phyloP scores from a whole-genome alignment of 805 yeast genomes.

The Candida ulmi region DNA sequence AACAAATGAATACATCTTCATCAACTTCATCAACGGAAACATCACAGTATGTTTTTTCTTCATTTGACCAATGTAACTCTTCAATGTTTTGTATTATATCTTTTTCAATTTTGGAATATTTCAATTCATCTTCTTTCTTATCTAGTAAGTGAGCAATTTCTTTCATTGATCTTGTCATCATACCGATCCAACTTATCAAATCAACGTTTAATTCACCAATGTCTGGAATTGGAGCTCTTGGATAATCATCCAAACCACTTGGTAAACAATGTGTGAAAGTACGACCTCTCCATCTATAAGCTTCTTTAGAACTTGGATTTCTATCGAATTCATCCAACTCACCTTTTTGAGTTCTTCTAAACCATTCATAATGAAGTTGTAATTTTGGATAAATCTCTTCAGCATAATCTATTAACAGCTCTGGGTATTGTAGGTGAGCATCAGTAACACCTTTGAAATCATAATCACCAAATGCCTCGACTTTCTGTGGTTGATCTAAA shows the following conservation, averaged over 20 bases:
- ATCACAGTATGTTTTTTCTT: conserved; percentile 72
- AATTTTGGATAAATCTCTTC: conserved; percentile 68
- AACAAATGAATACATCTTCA: conserved; percentile 70
- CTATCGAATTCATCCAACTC: conserved; percentile 67
- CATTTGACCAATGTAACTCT: conserved; percentile 73
- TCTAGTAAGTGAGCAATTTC: conserved; percentile 62
- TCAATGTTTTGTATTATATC: conserved; percentile 63
- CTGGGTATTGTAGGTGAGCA: conserved; percentile 52
- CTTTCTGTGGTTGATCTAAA: conserved; percentile 26
- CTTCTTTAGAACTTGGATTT: conserved; percentile 50
- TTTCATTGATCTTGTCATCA: conserved; percentile 80
- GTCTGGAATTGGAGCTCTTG: conserved; percentile 77
- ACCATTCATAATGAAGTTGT: conserved; percentile 78
- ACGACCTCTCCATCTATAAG: conserved; percentile 92
- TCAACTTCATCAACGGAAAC: conserved; percentile 70
- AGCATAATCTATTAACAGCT: conserved; percentile 54
- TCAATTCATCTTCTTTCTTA: conserved; percentile 49
- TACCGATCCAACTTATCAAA: conserved; percentile 87
- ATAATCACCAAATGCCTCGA: conserved; percentile 20
- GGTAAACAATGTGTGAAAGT: conserved; percentile 82
- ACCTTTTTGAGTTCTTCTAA: conserved; percentile 75
- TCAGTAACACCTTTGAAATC: conserved; percentile 35
- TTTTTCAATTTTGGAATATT: conserved; percentile 46
- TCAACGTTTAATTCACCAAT: conserved; percentile 89
- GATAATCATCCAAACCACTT: conserved; percentile 94